Evolutionary conservation across 495 filamentous ascomycete genomes (phyloP).

Genomic region (Hypoxylon rickii): DNA sequence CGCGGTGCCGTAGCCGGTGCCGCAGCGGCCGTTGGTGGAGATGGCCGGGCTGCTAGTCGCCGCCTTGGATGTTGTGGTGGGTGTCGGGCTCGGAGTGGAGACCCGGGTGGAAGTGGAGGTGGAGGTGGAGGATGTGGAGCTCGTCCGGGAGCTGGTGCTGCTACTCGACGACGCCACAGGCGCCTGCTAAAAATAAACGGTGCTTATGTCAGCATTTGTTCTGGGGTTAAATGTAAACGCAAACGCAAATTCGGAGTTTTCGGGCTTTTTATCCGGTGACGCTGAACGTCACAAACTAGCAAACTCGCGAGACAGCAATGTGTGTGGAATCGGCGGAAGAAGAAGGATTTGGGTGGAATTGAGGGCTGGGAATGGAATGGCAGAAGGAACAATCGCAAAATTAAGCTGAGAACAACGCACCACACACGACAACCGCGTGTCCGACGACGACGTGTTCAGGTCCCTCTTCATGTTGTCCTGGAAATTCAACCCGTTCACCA

Average conservation of each 20-base stretch:
- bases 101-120: conserved; percentile 4
- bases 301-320: not conserved
- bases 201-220: conserved; percentile 10
- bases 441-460: conserved; percentile 25
- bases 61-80: not conserved
- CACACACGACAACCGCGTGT: conserved; percentile 22
- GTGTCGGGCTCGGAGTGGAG: not conserved
- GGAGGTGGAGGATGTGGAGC: not conserved
- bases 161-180: not conserved
- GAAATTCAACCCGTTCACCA: conserved; percentile 50
- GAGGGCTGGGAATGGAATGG: not conserved
- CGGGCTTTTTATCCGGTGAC: no score
- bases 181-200: conserved; percentile 4
- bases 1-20: not conserved
- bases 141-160: not conserved
- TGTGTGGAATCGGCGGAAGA: not conserved
- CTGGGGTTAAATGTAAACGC: not conserved
- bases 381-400: no score
- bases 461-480: conserved; percentile 43
- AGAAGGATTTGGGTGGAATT: no score
- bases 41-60: not conserved
- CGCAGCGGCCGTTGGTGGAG: conserved; percentile 18
- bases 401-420: not conserved
- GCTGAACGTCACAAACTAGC: not conserved
- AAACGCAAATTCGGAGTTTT: no score